Evolutionary conservation across 2,329 filamentous ascomycete genomes (phyloP), one percentile per base, ranked within the genome.

Genomic region (Colletotrichum sp.): DNA sequence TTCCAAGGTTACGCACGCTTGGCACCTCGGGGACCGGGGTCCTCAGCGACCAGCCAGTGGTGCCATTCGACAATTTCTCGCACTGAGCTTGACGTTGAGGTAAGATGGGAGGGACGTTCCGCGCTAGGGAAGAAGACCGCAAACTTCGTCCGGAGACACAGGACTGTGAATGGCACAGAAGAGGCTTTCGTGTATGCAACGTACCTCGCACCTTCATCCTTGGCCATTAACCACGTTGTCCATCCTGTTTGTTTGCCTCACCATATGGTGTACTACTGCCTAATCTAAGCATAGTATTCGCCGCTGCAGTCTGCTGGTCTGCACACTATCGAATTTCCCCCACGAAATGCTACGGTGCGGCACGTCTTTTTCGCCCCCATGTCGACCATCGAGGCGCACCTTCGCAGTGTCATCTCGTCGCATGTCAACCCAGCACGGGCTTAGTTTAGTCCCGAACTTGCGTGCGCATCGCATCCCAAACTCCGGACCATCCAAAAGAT

Each of bases 121-220:
- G 68, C 57, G 68, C 57, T 70, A 63, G 36, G 28, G 28, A 52
- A 63, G 55, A 24, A 62, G n/a, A 44, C 15, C 24, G 67, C 55
- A 49, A 18, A 32, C 52, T 49, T 52, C 57, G 57, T 30, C 60
- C n/a, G 64, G 34, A 52, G 64, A 60, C 59, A 74, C 65, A 60
- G 36, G 44, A 52, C 44, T 52, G n/a, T 21, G 44, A 68, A 36
- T 72, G 57, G 44, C 26, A 73, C 69, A 68, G 21, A 24, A 44
- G 44, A 65, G 26, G 26, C 34, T 65, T 60, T 76, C 74, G 74
- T 74, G 71, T 76, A 76, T 76, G 74, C 74, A 76, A 52, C 24
- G 15, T 75, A 75, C 69, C 57, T 57, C 21, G 10, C 49, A 26
- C 55, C 55, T 26, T 34, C 13, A 57, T 49, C 32, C 63, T 52